Evolutionary conservation across 23 red algal genomes (phyloP).

Genomic region (Gracilariopsis chorda): DNA sequence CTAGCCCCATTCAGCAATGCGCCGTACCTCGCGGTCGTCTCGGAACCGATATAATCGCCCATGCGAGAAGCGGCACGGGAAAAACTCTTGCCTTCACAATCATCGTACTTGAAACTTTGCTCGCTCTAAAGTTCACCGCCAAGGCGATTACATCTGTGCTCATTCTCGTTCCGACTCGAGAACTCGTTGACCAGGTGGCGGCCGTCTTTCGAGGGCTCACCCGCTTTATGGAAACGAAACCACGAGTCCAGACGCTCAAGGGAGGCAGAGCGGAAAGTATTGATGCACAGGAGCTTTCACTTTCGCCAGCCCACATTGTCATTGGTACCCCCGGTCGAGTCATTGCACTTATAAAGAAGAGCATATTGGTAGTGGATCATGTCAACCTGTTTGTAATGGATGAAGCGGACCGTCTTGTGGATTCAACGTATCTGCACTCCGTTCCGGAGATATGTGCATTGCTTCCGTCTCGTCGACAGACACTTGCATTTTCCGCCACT

Average conservation of each 20-base stretch:
- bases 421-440: conserved; percentile 16
- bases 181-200: conserved; percentile 41
- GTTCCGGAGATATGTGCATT: conserved; percentile 26
- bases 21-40: conserved; percentile 45
- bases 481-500: conserved; percentile 64
- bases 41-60: conserved; percentile 58
- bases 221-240: neutral
- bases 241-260: conserved; percentile 15
- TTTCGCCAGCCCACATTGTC: neutral
- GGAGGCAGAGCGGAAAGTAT: conserved; percentile 26
- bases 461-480: conserved; percentile 25
- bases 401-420: conserved; percentile 64
- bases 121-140: neutral
- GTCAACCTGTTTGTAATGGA: conserved; percentile 64
- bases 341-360: neutral
- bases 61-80: conserved; percentile 54
- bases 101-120: conserved; percentile 1
- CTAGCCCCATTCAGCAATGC: conserved; percentile 39
- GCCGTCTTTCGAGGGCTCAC: neutral
- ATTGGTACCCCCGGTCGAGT: conserved; percentile 69
- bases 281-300: neutral
- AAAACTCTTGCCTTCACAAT: conserved; percentile 69
- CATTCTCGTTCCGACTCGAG: conserved; percentile 52
- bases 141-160: neutral
- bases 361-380: neutral